Evolutionary conservation across 225 moss, liverwort and hornwort species (phyloP).

Genomic region (Marchantia polymorpha): DNA sequence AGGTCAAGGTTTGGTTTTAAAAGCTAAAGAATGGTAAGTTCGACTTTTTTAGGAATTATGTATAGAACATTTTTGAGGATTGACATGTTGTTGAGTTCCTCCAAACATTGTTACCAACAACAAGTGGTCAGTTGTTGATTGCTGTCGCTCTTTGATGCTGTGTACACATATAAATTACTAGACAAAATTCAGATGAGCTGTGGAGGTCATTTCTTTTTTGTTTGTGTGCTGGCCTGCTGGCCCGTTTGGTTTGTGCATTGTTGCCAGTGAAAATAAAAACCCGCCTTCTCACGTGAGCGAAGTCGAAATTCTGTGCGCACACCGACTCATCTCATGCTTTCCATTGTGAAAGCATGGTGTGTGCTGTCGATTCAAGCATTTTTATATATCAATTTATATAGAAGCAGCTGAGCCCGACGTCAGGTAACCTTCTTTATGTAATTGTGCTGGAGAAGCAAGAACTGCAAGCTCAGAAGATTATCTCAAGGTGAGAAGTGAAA

Average conservation of each 20-base stretch:
- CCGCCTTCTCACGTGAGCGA: too few species aligned
- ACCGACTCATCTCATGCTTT: too few species aligned
- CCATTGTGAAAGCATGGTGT: too few species aligned
- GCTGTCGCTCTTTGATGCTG: conserved; percentile 17
- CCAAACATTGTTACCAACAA: conserved; percentile 21
- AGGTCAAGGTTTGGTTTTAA: conserved; percentile 11
- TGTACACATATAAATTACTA: conserved; percentile 15
- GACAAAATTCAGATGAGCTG: conserved; percentile 16
- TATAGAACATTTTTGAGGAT: conserved; percentile 41
- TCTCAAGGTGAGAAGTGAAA: too few species aligned
- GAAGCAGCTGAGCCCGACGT: too few species aligned
- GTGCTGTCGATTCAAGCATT: too few species aligned
- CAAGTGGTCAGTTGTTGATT: conserved; percentile 27
- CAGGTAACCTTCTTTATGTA: too few species aligned
- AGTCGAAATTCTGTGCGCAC: too few species aligned
- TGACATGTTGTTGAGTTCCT: conserved; percentile 27
- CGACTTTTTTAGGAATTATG: conserved; percentile 15
- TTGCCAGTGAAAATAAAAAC: too few species aligned
- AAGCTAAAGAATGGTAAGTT: conserved; percentile 7
- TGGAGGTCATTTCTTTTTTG: neutral
- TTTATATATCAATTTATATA: too few species aligned
- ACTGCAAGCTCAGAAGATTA: too few species aligned
- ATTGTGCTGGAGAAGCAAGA: too few species aligned
- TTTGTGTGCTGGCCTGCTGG: neutral
- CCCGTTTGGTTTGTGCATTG: neutral